Evolutionary conservation across 257 asterid species (phyloP).

Genomic region (Solanum medicagineum): DNA sequence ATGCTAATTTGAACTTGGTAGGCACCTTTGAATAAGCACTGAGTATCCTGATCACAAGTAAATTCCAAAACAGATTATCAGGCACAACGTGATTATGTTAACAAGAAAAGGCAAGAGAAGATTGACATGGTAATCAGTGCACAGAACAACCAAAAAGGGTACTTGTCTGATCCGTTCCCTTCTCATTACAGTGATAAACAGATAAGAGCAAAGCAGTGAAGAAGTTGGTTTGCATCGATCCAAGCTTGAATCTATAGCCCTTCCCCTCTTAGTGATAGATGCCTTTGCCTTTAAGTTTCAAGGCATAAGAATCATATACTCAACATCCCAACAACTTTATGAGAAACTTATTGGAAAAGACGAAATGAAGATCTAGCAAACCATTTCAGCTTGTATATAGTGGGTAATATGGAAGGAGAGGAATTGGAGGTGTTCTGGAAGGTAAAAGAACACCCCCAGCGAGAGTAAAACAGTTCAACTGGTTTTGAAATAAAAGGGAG

Average conservation of each 20-base stretch:
- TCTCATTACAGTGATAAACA: not conserved
- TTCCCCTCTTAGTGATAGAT: not conserved
- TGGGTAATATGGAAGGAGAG: not conserved
- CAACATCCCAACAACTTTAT: not conserved
- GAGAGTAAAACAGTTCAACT: not conserved
- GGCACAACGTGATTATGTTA: not conserved
- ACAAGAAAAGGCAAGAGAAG: not conserved
- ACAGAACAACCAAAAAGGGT: not conserved
- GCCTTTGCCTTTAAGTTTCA: not conserved
- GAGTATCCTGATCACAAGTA: slow-evolving; percentile 42
- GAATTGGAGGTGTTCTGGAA: not conserved
- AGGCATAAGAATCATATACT: not conserved
- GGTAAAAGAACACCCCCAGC: not conserved
- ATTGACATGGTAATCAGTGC: not conserved
- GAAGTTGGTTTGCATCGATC: not conserved
- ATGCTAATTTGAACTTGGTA: slow-evolving; percentile 41
- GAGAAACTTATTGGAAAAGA: not conserved
- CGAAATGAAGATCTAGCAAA: not conserved
- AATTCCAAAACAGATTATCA: not conserved
- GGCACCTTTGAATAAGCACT: slow-evolving; percentile 72
- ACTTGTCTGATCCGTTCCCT: not conserved
- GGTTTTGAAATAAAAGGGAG: not conserved
- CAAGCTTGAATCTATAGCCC: not conserved
- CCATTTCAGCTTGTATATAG: not conserved
- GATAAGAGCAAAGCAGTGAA: not conserved